Base-by-base conservation (phyloP, 495 filamentous ascomycete species). In the Penicillium fimorum region DNA sequence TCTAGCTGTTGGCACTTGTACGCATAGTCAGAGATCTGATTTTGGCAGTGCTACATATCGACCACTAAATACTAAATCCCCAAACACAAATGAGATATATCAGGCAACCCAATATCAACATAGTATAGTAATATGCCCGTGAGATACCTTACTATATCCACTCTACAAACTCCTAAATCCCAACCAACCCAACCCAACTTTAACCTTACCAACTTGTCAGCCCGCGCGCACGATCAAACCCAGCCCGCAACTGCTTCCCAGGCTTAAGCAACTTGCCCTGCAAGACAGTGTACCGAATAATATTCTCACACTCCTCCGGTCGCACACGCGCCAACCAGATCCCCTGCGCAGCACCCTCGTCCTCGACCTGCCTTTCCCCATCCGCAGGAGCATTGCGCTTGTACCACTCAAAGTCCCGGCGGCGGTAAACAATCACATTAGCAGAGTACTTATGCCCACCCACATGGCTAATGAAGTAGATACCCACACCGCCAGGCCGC, bases 391-490 rank as follows among this genome's bases (percentile, higher is more conserved):
- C 35, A 38, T 9, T 6, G 6, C 65, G 51, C 58, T 70, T 71
- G 30, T 69, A 62, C 85, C 81, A 75, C 70, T 84, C 47, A 71
- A 84, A 68, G 50, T 87, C 79, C 17, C 76, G 76, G 30, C 86
- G 77, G 7, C 94, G 80, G 66, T 98, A 97, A 0, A 98, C 76
- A 71, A 98, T 87, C 62, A 96, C 81, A 63, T 98, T 98, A 1
- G 93, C 94, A 10, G 63, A 62, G 49, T 91, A 96, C 75, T 94
- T 93, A 67, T 97, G 92, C 1, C 92, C 92, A 8, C 93, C 92
- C 0, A 97, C 91, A 67, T 98, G 94, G 60, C 85, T 92, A 62
- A 97, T 91, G 67, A 97, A 98, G 64, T 97, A 93, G 49, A 98
- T 88, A 1, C 90, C 92, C 4, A 95, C 92, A 2, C 95, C 94